These are phyloP conservation scores for Claviceps monticola DNA, from an alignment of 2,329 filamentous ascomycete genomes.

Conservation along the genomic window DNA sequence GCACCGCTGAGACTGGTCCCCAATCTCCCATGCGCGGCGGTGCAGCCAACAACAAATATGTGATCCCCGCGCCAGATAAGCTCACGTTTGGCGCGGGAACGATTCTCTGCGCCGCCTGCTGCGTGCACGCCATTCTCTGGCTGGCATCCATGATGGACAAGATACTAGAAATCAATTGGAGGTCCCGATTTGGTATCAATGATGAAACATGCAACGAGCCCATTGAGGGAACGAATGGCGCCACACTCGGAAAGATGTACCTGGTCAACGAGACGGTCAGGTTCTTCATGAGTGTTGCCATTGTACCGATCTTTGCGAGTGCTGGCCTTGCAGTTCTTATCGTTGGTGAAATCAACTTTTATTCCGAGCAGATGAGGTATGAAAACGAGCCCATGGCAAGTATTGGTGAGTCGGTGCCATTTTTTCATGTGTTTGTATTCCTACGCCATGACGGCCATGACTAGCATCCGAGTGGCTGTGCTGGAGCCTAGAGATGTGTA, in stretches of 20 bases:
- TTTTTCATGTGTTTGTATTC: background rate
- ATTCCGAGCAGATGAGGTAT: constrained; percentile 38
- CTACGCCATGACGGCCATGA: background rate
- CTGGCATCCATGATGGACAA: constrained; percentile 50
- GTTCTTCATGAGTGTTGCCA: constrained; percentile 38
- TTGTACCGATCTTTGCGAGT: constrained; percentile 43
- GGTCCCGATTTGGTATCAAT: constrained; percentile 20
- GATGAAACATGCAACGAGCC: constrained; percentile 20
- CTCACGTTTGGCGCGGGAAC: constrained; percentile 46
- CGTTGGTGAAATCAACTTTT: constrained; percentile 51
- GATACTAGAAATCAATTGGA: constrained; percentile 50
- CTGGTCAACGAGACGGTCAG: constrained; percentile 40
- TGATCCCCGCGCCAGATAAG: constrained; percentile 41
- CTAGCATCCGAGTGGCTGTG: background rate
- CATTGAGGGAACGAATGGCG: constrained; percentile 40
- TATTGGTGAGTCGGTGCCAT: constrained; percentile 32
- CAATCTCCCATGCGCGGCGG: constrained; percentile 40
- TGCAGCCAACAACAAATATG: constrained; percentile 45
- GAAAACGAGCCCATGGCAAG: constrained; percentile 49
- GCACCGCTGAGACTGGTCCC: constrained; percentile 31
- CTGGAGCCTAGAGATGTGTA: too few relatives aligned
- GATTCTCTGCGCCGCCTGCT: constrained; percentile 49
- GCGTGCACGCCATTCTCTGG: constrained; percentile 48
- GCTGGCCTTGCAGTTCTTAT: constrained; percentile 46
- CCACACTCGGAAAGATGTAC: constrained; percentile 37